These are phyloP conservation scores for Cryphonectria nitschkei DNA, from an alignment of 2,329 filamentous ascomycete species.

Conservation along the genomic window DNA sequence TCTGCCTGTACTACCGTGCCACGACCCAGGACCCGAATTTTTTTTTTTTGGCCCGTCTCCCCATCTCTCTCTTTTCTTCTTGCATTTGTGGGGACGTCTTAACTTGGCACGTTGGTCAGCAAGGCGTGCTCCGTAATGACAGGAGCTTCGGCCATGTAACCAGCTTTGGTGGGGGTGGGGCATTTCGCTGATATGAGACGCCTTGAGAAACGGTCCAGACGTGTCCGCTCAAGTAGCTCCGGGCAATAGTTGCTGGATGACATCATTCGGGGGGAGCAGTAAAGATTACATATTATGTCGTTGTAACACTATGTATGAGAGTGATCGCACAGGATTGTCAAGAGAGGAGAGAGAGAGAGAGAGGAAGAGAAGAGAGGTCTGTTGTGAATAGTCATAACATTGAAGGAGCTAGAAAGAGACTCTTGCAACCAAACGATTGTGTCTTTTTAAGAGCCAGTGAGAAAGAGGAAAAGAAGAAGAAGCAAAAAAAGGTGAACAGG, in stretches of 20 bases:
- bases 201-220: neutral
- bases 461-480: neutral
- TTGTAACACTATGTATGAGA: neutral
- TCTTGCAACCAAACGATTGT: neutral
- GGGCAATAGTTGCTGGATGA: neutral
- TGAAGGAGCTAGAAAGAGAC: neutral
- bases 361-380: neutral
- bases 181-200: conserved; percentile 4
- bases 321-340: neutral
- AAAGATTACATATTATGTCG: neutral
- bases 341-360: neutral
- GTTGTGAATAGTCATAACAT: neutral
- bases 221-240: neutral
- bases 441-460: neutral
- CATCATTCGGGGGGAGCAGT: neutral
- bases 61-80: neutral
- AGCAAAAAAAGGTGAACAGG: neutral
- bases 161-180: conserved; percentile 1
- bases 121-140: neutral
- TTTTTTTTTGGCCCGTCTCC: neutral
- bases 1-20: neutral
- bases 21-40: neutral
- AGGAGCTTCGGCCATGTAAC: conserved; percentile 1
- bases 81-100: neutral
- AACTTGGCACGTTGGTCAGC: neutral